Base-by-base conservation (phyloP, 164 flowering plant species). In the Vitis rotundifolia region DNA sequence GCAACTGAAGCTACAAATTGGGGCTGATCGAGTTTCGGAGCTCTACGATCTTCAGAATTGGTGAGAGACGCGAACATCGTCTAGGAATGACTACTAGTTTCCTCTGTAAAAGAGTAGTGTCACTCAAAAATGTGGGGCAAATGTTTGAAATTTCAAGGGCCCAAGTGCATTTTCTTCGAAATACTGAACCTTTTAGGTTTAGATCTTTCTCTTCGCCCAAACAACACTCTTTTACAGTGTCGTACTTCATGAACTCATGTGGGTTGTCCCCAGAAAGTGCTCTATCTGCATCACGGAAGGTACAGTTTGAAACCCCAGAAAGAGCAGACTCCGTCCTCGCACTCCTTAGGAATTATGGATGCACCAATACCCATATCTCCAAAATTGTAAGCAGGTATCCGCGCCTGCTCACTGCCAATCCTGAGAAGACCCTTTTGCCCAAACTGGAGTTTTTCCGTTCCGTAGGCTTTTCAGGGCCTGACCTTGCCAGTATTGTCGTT, bases 391-490 rank as follows among this genome's bases (percentile, higher is more conserved):
- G 13, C 10, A 63, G 5, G n/a, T 52, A 47, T 56, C 84, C 84
- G 2, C 0, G 0, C 3, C 11, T 80, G 2, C 80, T 85, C 11
- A 11, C 68, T 11, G 58, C 74, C 19, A 49, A 69, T 49, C 70
- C 76, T 6, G 61, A 79, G 9, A 68, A 70, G 19, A 75, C 72
- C 75, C 69, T 84, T 26, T n/a, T 72, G 62, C 84, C 85, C 26
- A 80, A 85, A 55, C 63, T 83, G 7, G 61, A 83, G 11, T 81
- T 83, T 72, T 70, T 80, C 59, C 59, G 28, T 1, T 74, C 79
- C 3, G 44, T 80, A 7, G 87, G 84, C 3, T 2, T 78, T 63
- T 60, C 71, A 1, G 11, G n/a, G 2, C 2, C 56, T 9, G 83
- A 51, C 8, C 63, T 82, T 11, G 61, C 73, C 0, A 12, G 37